Evolutionary conservation across 441 rosid species (phyloP).

Genomic region (Adansonia madagascariensis): DNA sequence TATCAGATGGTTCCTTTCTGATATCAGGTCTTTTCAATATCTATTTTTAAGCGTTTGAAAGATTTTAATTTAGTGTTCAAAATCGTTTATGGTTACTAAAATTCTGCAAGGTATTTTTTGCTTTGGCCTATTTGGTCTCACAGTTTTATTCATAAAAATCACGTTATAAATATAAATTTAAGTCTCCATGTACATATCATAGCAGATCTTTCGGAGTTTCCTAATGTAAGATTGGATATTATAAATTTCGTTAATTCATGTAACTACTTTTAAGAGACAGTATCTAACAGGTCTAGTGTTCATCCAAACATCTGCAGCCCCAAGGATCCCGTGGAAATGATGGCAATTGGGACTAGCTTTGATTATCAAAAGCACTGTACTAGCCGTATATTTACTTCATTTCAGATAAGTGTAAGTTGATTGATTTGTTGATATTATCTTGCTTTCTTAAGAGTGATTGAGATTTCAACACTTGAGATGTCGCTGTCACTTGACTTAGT

Average conservation of each 20-base stretch:
- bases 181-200: too few relatives aligned
- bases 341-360: not conserved
- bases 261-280: not conserved
- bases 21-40: slow-evolving; percentile 9
- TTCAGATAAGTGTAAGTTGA: not conserved
- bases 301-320: not conserved
- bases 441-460: not conserved
- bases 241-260: too few relatives aligned
- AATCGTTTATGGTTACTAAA: too few relatives aligned
- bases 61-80: too few relatives aligned
- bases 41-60: not conserved
- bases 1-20: not conserved
- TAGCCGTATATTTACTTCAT: not conserved
- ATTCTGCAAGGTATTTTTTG: too few relatives aligned
- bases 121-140: too few relatives aligned
- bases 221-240: too few relatives aligned
- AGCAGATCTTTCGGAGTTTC: too few relatives aligned
- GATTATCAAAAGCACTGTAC: not conserved
- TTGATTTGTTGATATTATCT: slow-evolving; percentile 2
- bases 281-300: not conserved
- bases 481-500: too few relatives aligned
- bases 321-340: slow-evolving; percentile 23
- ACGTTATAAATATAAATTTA: too few relatives aligned
- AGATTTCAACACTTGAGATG: not conserved
- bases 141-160: too few relatives aligned